Conservation (phyloP, 768 basidiomycete species). For the Hygrocybe punicea region DNA sequence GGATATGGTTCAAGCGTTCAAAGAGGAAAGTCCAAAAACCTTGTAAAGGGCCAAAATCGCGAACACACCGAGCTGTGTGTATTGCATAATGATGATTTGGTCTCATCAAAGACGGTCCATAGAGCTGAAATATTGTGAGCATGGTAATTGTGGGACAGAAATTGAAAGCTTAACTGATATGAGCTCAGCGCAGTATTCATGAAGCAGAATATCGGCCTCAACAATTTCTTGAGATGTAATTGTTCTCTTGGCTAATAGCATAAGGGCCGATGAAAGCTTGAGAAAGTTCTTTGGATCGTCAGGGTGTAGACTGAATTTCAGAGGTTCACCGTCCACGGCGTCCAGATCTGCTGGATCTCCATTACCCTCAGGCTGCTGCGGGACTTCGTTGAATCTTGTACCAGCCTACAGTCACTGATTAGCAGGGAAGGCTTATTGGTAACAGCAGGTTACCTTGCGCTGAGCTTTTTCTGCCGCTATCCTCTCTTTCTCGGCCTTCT, state of each 20-base stretch:
- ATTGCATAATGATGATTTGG: too few relatives aligned
- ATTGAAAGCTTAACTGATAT: neutral
- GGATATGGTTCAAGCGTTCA: slow-evolving; percentile 35
- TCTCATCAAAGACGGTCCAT: slow-evolving; percentile 17
- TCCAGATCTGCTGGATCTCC: too few relatives aligned
- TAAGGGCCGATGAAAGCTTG: neutral
- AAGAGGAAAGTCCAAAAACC: slow-evolving; percentile 39
- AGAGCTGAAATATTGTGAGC: slow-evolving; percentile 9
- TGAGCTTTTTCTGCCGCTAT: too few relatives aligned
- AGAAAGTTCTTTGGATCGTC: neutral
- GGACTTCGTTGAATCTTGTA: too few relatives aligned
- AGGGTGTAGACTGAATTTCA: neutral
- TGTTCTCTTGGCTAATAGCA: neutral
- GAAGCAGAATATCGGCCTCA: neutral
- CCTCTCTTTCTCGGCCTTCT: neutral
- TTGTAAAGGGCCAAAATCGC: slow-evolving; percentile 38
- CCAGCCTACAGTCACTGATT: too few relatives aligned
- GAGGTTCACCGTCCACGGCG: too few relatives aligned
- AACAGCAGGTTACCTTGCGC: too few relatives aligned
- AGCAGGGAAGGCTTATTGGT: too few relatives aligned
- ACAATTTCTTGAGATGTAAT: neutral
- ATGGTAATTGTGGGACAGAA: neutral
- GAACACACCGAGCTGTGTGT: too few relatives aligned
- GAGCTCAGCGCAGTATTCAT: neutral
- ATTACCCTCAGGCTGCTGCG: too few relatives aligned